Evolutionary conservation across 2,329 filamentous ascomycete genomes (phyloP).

Genomic region (Monosporascus sp.): DNA sequence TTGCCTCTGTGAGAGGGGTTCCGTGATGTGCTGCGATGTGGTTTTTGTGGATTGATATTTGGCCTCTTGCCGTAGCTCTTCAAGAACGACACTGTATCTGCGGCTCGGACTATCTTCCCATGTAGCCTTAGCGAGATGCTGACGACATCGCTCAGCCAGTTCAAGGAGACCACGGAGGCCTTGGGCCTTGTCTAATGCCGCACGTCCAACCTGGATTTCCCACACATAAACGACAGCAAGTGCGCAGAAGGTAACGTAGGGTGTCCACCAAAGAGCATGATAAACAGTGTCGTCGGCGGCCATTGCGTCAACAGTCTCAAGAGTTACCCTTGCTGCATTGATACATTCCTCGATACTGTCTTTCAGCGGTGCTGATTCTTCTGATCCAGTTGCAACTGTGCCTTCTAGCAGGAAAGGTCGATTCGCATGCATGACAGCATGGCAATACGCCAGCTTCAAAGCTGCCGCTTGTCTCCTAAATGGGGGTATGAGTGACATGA

Average conservation of each 20-base stretch:
- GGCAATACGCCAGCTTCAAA: slow-evolving; percentile 48
- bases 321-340: slow-evolving; percentile 39
- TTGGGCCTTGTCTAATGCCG: background rate
- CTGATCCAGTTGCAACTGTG: background rate
- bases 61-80: slow-evolving; percentile 42
- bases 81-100: slow-evolving; percentile 47
- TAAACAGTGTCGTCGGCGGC: slow-evolving; percentile 32
- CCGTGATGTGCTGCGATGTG: too few relatives aligned
- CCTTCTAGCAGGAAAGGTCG: slow-evolving; percentile 45
- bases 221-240: slow-evolving; percentile 45
- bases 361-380: slow-evolving; percentile 4
- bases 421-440: slow-evolving; percentile 52
- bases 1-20: background rate
- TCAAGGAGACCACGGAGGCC: slow-evolving; percentile 27
- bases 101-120: slow-evolving; percentile 38
- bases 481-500: slow-evolving; percentile 39
- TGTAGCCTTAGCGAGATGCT: slow-evolving; percentile 35
- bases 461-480: slow-evolving; percentile 47
- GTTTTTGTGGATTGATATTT: background rate
- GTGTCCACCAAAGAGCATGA: slow-evolving; percentile 32
- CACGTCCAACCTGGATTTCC: slow-evolving; percentile 33
- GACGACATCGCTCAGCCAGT: slow-evolving; percentile 42
- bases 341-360: slow-evolving; percentile 40
- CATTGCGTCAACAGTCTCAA: slow-evolving; percentile 38
- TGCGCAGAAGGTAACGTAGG: slow-evolving; percentile 34